Evolutionary conservation across 2,329 filamentous ascomycete species (phyloP), one percentile per base, ranked within the genome.

Genomic region (Cladophialophora psammophila): DNA sequence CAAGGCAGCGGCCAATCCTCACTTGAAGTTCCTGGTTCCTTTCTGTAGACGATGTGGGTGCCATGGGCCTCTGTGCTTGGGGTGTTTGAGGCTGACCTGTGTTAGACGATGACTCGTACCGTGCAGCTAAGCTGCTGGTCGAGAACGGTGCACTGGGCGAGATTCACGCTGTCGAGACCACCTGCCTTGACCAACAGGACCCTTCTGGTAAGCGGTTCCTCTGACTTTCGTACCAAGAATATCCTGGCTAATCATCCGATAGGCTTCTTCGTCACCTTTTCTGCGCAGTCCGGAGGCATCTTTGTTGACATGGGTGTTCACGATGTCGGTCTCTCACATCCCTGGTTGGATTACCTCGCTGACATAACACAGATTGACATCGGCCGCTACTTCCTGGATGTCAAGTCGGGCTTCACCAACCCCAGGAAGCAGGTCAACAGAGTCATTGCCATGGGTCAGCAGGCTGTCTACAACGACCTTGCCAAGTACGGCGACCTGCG

Each of bases 231-330:
- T 13, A 0, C 48, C 34, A 2, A 18, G 10, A 31, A 18, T 18
- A 56, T 18, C 50, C 7, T 42, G 60, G 18, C 60, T 63, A 18
- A 61, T 9, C n/a, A 12, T 15, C 42, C 36, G 7, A 18, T 20
- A 52, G 75, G 71, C 34, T 77, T 77, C 54, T 77, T 77, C 40
- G 74, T 77, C n/a, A 61, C 73, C 32, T 77, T 77, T 57, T 76
- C 75, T 10, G 76, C 71, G 58, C 73, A 74, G 60, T 77, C 76
- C 9, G 76, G 76, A 13, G 76, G 76, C 8, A 76, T 77, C 57
- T 77, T 77, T 68, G 67, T 77, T 55, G 76, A 77, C 64, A 74
- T 77, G 63, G 75, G 75, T 35, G 72, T 77, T 48, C 76, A 77
- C 61, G 72, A 73, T 18, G 60, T 63, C 35, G 9, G 57, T 48